A percentile compares a stretch with the other conserved stretches of the same genome.
Evolutionary conservation across 495 filamentous ascomycete genomes (phyloP).

Genomic region (Aspergillus nanangensis): DNA sequence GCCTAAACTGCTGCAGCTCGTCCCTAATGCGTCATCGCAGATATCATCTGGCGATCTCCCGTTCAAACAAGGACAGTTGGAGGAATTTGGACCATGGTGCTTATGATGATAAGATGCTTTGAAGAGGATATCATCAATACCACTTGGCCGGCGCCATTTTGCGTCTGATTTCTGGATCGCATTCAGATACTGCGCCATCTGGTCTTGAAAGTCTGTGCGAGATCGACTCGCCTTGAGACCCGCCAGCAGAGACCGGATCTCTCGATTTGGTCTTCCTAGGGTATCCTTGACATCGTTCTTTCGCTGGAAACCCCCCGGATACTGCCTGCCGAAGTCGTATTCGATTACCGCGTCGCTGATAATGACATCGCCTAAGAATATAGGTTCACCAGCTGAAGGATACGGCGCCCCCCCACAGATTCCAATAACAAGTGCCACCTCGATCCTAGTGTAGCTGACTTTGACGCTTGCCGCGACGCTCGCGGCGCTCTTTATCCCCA

Average conservation of each 20-base stretch:
- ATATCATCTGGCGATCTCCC: neutral
- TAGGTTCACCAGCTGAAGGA: constrained; percentile 5
- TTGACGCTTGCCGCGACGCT: constrained; percentile 17
- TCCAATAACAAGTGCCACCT: constrained; percentile 20
- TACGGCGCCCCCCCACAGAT: constrained; percentile 28
- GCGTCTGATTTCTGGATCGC: neutral
- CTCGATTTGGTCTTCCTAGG: constrained; percentile 21
- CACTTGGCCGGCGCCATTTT: neutral
- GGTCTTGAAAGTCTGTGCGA: constrained; percentile 10
- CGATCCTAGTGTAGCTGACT: constrained; percentile 20
- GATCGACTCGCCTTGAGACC: constrained; percentile 11
- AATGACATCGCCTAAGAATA: constrained; percentile 41
- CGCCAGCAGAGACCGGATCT: constrained; percentile 23
- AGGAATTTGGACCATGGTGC: neutral
- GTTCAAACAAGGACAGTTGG: neutral
- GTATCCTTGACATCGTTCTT: constrained; percentile 20
- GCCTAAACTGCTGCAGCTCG: neutral
- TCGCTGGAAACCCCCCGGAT: constrained; percentile 16
- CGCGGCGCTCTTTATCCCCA: constrained; percentile 30
- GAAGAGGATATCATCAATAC: neutral
- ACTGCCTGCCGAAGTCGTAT: constrained; percentile 31
- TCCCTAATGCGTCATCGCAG: neutral
- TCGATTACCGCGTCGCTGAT: constrained; percentile 34
- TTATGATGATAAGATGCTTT: neutral
- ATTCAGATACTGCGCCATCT: constrained; percentile 3